phyloP scores from a whole-genome alignment of 371 early-diverging fungal genomes.

The Apophysomyces ossiformis region DNA sequence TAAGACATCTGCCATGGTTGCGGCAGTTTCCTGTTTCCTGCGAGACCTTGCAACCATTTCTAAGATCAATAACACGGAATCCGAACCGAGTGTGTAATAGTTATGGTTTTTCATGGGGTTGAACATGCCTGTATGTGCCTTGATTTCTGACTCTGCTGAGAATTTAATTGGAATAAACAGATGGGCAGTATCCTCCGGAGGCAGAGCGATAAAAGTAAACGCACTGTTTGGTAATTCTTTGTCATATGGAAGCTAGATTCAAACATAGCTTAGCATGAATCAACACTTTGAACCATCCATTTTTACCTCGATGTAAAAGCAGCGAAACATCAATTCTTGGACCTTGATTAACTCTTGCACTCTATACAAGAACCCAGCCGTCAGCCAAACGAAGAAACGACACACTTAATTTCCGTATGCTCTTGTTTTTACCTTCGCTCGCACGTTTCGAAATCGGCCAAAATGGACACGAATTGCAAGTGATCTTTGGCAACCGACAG shows the following conservation, averaged over 20 bases:
- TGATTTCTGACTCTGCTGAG: slow-evolving; percentile 39
- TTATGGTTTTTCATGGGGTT: slow-evolving; percentile 51
- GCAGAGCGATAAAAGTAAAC: slow-evolving; percentile 55
- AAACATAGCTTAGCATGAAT: not conserved
- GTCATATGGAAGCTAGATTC: slow-evolving; percentile 20
- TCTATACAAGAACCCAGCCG: slow-evolving; percentile 24
- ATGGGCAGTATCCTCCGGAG: slow-evolving; percentile 41
- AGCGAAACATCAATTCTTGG: slow-evolving; percentile 53
- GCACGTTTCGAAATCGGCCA: slow-evolving; percentile 40
- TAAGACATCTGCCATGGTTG: not conserved
- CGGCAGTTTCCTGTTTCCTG: not conserved
- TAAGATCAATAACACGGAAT: slow-evolving; percentile 45
- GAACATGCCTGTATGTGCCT: slow-evolving; percentile 64
- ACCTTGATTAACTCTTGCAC: slow-evolving; percentile 38
- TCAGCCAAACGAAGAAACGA: not conserved
- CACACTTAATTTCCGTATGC: not conserved
- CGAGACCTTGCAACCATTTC: slow-evolving; percentile 46
- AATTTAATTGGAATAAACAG: slow-evolving; percentile 40
- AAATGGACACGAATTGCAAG: slow-evolving; percentile 54
- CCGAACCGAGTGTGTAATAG: slow-evolving; percentile 56
- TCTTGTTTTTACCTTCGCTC: slow-evolving; percentile 33
- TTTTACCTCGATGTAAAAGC: slow-evolving; percentile 58
- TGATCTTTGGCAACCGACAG: slow-evolving; percentile 53
- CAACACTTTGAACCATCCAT: not conserved
- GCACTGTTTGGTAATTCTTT: slow-evolving; percentile 29